phyloP scores from a whole-genome alignment of 345 rosid species.

The sweet orange (Citrus sinensis) region DNA sequence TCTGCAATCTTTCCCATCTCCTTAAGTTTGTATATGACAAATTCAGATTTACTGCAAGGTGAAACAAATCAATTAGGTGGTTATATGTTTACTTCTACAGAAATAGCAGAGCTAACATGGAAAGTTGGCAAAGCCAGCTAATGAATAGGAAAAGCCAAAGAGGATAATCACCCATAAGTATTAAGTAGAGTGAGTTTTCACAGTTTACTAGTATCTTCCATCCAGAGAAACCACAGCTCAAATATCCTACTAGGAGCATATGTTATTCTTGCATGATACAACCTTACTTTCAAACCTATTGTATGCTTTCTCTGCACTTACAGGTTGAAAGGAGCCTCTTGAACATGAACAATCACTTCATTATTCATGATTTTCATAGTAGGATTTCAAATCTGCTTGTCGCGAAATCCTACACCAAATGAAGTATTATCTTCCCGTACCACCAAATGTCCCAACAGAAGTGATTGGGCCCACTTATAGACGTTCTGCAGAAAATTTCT shows the following conservation, averaged over 20 bases:
- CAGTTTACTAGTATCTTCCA: not conserved
- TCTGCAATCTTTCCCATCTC: conserved; percentile 70
- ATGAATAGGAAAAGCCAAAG: not conserved
- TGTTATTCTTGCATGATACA: not conserved
- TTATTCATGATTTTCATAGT: not conserved
- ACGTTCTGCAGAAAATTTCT: not conserved
- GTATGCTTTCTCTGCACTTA: not conserved
- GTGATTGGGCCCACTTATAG: not conserved
- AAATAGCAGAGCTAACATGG: not conserved
- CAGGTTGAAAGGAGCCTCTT: not conserved
- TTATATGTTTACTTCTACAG: not conserved
- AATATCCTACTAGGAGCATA: not conserved
- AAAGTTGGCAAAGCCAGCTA: not conserved
- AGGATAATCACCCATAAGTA: not conserved
- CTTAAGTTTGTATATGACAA: conserved; percentile 65
- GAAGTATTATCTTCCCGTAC: not conserved
- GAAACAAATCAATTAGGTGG: conserved; percentile 9
- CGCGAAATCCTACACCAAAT: not conserved
- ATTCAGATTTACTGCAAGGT: conserved; percentile 64
- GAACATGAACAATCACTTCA: not conserved
- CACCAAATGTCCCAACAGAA: too few relatives aligned
- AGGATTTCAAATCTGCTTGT: not conserved
- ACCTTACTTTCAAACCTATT: not conserved
- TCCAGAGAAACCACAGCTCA: not conserved
- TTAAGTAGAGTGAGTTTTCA: not conserved